A percentile compares a stretch with the other conserved stretches of the same genome.
Conservation (phyloP, 768 basidiomycete genomes). For the Peribolospora baueri region DNA sequence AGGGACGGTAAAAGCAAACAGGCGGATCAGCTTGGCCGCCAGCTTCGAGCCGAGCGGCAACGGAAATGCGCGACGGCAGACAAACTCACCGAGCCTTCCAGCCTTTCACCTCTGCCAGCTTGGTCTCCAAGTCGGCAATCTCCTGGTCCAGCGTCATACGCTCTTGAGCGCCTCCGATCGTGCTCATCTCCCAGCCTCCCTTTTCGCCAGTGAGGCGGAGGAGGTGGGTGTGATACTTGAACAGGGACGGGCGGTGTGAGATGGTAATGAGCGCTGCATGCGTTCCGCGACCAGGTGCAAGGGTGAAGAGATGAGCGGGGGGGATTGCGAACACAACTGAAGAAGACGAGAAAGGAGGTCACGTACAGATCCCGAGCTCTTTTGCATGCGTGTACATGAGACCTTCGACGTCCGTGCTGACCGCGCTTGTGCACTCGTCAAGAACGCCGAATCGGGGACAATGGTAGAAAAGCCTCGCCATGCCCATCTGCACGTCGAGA, state of each 20-base stretch:
- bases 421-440: constrained; percentile 86
- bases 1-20: no score
- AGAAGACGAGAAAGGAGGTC: background rate
- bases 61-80: no score
- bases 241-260: constrained; percentile 60
- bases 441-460: constrained; percentile 56
- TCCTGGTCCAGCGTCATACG: constrained; percentile 50
- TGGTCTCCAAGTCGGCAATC: constrained; percentile 39
- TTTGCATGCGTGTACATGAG: constrained; percentile 87
- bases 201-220: constrained; percentile 53
- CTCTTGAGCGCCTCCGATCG: constrained; percentile 49
- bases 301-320: background rate
- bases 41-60: no score
- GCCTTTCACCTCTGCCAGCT: constrained; percentile 40
- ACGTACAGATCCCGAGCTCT: constrained; percentile 43
- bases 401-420: constrained; percentile 87
- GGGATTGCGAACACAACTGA: no score
- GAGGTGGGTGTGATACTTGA: constrained; percentile 70
- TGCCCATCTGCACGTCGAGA: constrained; percentile 36
- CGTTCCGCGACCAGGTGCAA: background rate
- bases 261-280: constrained; percentile 52
- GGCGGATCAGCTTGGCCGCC: no score
- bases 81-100: constrained; percentile 36
- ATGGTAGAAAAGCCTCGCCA: constrained; percentile 84
- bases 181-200: constrained; percentile 46